Evolutionary conservation across 768 basidiomycete genomes (phyloP).

Genomic region (Auriscalpium orientale): DNA sequence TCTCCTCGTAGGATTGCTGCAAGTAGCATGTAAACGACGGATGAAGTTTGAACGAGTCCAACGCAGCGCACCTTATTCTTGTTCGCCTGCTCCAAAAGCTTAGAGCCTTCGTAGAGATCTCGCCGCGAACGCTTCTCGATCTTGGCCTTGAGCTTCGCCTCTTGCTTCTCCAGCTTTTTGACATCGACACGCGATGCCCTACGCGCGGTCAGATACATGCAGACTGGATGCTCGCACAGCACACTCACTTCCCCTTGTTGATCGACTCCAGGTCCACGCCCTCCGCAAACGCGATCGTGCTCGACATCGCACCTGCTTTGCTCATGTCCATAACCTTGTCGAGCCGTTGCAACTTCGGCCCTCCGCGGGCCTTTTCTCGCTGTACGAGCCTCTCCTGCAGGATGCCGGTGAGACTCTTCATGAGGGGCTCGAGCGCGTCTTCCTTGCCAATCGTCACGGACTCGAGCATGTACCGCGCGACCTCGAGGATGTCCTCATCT

Average conservation of each 20-base stretch:
- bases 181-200: slow-evolving; percentile 90
- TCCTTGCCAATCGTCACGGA: slow-evolving; percentile 62
- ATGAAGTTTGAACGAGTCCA: background rate
- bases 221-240: background rate
- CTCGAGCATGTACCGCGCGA: slow-evolving; percentile 65
- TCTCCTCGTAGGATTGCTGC: slow-evolving; percentile 95
- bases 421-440: slow-evolving; percentile 58
- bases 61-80: slow-evolving; percentile 64
- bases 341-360: slow-evolving; percentile 63
- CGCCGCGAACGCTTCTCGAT: slow-evolving; percentile 91
- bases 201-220: background rate
- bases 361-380: slow-evolving; percentile 44
- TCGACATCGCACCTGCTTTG: slow-evolving; percentile 68
- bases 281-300: slow-evolving; percentile 69
- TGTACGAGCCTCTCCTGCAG: slow-evolving; percentile 57
- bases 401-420: slow-evolving; percentile 53
- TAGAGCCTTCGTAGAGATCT: slow-evolving; percentile 94
- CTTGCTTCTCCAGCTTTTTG: slow-evolving; percentile 94
- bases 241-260: slow-evolving; percentile 81
- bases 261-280: slow-evolving; percentile 88
- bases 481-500: slow-evolving; percentile 78
- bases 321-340: slow-evolving; percentile 89
- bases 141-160: slow-evolving; percentile 96
- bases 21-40: background rate
- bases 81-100: slow-evolving; percentile 77